Percentiles rank a stretch among this genome's conserved stretches.
These are phyloP conservation scores for Lactarius indigo DNA, from an alignment of 768 basidiomycete genomes.

Conservation along the genomic window DNA sequence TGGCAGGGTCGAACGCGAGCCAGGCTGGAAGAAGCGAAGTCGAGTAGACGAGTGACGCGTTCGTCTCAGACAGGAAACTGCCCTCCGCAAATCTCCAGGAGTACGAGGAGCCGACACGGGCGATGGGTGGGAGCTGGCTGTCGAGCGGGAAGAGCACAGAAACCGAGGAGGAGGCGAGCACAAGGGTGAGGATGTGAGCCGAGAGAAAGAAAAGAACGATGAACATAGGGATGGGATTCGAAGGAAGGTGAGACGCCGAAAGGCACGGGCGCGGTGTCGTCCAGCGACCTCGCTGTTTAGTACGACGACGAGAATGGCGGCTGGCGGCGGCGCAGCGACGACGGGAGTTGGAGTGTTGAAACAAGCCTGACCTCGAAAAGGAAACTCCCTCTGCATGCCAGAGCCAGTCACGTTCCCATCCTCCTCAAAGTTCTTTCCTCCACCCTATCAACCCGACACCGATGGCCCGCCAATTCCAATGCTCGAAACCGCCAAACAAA, in stretches of 20 bases:
- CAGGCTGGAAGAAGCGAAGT: conserved; percentile 64
- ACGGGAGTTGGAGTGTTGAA: not conserved
- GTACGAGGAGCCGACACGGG: conserved; percentile 60
- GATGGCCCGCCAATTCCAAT: conserved; percentile 17
- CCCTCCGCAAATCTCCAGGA: conserved; percentile 62
- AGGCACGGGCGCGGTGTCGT: conserved; percentile 28
- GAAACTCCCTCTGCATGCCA: not conserved
- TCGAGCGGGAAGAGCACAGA: conserved; percentile 58
- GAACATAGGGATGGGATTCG: conserved; percentile 53
- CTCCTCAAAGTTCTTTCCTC: conserved; percentile 19
- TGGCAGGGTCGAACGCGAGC: conserved; percentile 66
- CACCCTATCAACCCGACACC: not conserved
- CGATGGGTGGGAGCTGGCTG: conserved; percentile 75
- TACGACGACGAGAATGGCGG: conserved; percentile 23
- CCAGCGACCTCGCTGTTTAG: conserved; percentile 29
- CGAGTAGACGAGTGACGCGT: conserved; percentile 46
- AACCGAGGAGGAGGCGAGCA: conserved; percentile 33
- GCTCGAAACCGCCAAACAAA: not conserved
- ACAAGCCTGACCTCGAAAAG: conserved; percentile 10
- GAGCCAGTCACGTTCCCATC: not conserved
- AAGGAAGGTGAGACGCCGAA: conserved; percentile 23
- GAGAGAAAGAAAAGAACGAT: conserved; percentile 55
- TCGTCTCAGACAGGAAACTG: conserved; percentile 59
- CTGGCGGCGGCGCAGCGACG: conserved; percentile 9
- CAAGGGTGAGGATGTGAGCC: conserved; percentile 44